These are phyloP conservation scores for Cryptosporidium bovis DNA, from an alignment of 169 alveolate species.

Conservation along the genomic window DNA sequence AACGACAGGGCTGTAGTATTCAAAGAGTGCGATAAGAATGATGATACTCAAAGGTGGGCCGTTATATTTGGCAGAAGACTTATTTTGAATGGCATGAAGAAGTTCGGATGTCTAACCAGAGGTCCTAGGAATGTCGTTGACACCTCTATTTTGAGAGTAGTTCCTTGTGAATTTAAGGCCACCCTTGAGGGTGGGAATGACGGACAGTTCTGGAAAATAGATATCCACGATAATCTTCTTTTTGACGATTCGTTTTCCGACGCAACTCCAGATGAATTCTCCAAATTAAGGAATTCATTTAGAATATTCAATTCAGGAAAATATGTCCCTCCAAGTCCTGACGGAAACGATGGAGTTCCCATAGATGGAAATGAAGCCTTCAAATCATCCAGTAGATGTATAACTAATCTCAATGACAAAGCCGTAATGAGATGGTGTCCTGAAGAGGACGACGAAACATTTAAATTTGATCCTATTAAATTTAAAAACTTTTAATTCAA, in stretches of 20 bases:
- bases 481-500: not conserved
- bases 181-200: conserved; percentile 42
- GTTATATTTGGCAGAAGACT: conserved; percentile 57
- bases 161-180: conserved; percentile 40
- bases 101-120: conserved; percentile 59
- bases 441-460: conserved; percentile 4
- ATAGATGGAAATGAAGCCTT: conserved; percentile 50
- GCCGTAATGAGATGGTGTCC: conserved; percentile 74
- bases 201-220: conserved; percentile 53
- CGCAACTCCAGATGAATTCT: not conserved
- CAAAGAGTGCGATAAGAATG: conserved; percentile 23
- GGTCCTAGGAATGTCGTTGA: conserved; percentile 67
- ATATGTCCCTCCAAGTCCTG: conserved; percentile 12
- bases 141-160: conserved; percentile 46
- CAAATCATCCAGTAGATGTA: conserved; percentile 33
- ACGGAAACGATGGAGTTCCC: conserved; percentile 33
- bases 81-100: conserved; percentile 12
- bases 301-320: conserved; percentile 10
- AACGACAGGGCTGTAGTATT: conserved; percentile 47
- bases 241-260: conserved; percentile 28
- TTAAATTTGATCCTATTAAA: conserved; percentile 32
- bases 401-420: conserved; percentile 49
- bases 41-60: conserved; percentile 41
- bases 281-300: conserved; percentile 34
- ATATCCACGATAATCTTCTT: conserved; percentile 15